Evolutionary conservation across 768 basidiomycete species (phyloP).

Genomic region (Serendipita sp.): DNA sequence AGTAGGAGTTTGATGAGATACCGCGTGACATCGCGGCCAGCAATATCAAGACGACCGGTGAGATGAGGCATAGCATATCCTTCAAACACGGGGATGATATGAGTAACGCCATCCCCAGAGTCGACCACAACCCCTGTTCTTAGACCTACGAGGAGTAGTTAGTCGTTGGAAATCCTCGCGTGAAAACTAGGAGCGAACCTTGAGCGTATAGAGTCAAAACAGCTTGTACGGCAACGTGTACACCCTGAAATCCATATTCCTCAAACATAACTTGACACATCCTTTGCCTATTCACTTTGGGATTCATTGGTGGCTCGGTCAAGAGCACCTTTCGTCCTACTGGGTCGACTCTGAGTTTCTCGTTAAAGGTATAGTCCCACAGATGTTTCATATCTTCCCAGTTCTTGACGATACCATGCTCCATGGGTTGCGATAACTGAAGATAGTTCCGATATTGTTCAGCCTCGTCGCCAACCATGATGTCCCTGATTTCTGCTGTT

Average conservation of each 20-base stretch:
- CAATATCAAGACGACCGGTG: constrained; percentile 88
- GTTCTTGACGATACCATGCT: constrained; percentile 96
- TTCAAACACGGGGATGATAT: constrained; percentile 97
- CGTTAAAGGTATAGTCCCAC: constrained; percentile 97
- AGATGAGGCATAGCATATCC: constrained; percentile 92
- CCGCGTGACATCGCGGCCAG: constrained; percentile 93
- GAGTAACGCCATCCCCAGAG: constrained; percentile 97
- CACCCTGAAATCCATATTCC: constrained; percentile 88
- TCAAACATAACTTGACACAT: constrained; percentile 99
- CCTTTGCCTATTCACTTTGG: constrained; percentile 73
- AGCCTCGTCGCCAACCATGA: constrained; percentile 98
- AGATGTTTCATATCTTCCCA: constrained; percentile 99
- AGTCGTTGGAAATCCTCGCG: background rate
- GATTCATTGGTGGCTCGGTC: constrained; percentile 99
- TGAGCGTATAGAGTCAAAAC: constrained; percentile 97
- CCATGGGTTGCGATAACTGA: constrained; percentile 96
- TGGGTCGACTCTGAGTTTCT: constrained; percentile 84
- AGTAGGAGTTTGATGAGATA: constrained; percentile 98
- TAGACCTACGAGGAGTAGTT: constrained; percentile 40
- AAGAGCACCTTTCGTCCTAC: constrained; percentile 76
- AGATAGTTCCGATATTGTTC: constrained; percentile 87
- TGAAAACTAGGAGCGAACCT: constrained; percentile 38
- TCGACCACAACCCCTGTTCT: constrained; percentile 98
- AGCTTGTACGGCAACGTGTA: constrained; percentile 97
- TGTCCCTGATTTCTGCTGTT: constrained; percentile 75